These are phyloP conservation scores for Aristolochia fimbriata DNA, from an alignment of 164 flowering plant species.

Conservation along the genomic window DNA sequence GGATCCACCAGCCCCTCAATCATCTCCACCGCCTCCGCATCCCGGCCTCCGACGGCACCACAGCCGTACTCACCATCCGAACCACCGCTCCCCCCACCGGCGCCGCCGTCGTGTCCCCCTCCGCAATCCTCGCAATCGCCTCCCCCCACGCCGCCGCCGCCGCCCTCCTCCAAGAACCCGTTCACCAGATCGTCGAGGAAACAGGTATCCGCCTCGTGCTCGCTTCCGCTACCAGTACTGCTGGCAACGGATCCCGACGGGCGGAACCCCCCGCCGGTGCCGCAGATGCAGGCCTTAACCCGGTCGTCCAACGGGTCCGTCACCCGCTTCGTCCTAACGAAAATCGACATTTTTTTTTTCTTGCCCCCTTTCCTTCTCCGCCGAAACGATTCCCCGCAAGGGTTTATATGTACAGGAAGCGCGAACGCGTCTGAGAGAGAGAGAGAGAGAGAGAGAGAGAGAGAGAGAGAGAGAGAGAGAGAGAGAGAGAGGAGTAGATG, in stretches of 20 bases:
- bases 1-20: constrained; percentile 4
- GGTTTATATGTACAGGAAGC: too few species aligned
- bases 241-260: constrained; percentile 1
- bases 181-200: constrained; percentile 51
- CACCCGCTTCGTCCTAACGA: constrained; percentile 20
- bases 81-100: background rate
- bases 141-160: too few species aligned
- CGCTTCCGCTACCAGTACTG: constrained; percentile 60
- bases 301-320: constrained; percentile 50
- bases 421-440: too few species aligned
- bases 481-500: too few species aligned
- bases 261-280: constrained; percentile 2
- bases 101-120: too few species aligned
- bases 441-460: too few species aligned
- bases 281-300: constrained; percentile 44
- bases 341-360: background rate
- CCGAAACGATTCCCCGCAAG: too few species aligned
- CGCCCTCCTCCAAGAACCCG: constrained; percentile 36
- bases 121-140: background rate
- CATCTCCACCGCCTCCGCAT: constrained; percentile 8
- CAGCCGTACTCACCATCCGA: constrained; percentile 11
- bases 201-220: constrained; percentile 40
- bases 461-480: too few species aligned
- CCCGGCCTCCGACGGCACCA: constrained; percentile 9
- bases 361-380: too few species aligned